phyloP scores from a whole-genome alignment of 768 basidiomycete genomes.

The Russula earlei region DNA sequence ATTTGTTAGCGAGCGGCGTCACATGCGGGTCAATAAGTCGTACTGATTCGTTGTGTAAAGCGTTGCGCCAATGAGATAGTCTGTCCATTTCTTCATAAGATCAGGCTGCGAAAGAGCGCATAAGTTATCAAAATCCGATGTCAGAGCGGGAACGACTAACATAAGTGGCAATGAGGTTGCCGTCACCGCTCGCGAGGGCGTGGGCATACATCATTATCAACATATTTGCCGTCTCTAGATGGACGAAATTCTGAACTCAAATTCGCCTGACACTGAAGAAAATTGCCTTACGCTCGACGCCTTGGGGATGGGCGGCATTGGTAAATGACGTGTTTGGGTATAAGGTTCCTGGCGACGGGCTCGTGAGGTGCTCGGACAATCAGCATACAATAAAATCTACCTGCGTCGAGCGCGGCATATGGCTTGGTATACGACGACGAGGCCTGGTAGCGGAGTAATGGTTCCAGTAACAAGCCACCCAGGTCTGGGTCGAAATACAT shows the following conservation, averaged over 20 bases:
- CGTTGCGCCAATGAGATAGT: neutral
- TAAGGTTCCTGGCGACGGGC: neutral
- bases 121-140: neutral
- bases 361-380: neutral
- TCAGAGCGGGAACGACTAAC: neutral
- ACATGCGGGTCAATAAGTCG: neutral
- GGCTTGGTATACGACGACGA: neutral
- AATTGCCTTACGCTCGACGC: conserved; percentile 11
- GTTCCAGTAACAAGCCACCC: conserved; percentile 12
- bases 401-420: conserved; percentile 12
- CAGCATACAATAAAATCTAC: neutral
- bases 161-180: neutral
- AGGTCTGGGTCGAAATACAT: conserved; percentile 12
- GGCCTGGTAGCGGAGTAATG: conserved; percentile 12
- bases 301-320: neutral
- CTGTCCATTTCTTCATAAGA: conserved; percentile 8
- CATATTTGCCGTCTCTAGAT: conserved; percentile 17
- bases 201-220: conserved; percentile 17
- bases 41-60: conserved; percentile 9
- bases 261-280: neutral
- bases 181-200: neutral
- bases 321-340: conserved; percentile 2
- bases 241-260: neutral
- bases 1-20: neutral
- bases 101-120: neutral